Conservation (phyloP, 805 yeast genomes). For the Wickerhamiella allomyrinae region DNA sequence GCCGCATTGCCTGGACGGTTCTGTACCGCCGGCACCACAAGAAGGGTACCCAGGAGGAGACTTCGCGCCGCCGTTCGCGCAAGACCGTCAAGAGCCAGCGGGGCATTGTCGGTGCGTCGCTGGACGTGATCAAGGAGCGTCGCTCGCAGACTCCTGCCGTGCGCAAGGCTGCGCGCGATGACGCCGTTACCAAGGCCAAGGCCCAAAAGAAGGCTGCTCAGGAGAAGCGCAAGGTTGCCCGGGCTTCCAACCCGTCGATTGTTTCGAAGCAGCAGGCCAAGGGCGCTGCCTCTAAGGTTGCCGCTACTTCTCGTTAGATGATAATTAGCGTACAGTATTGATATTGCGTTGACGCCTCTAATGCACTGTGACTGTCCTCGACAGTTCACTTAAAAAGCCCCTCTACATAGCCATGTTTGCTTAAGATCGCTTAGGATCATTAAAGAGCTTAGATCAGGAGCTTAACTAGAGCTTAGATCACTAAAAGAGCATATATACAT, state of each 20-base stretch:
- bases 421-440: too few relatives aligned
- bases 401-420: too few relatives aligned
- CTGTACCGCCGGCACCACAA: conserved; percentile 99
- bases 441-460: too few relatives aligned
- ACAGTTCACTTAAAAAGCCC: too few relatives aligned
- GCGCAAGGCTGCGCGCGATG: conserved; percentile 95
- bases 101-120: conserved; percentile 98
- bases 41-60: conserved; percentile 99
- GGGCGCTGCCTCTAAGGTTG: conserved; percentile 97
- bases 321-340: not conserved
- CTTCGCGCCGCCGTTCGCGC: conserved; percentile 91
- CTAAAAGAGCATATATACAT: too few relatives aligned
- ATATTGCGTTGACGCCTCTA: not conserved
- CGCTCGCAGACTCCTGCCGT: conserved; percentile 91
- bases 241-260: conserved; percentile 49
- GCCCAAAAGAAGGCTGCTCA: conserved; percentile 64
- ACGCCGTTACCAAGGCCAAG: conserved; percentile 47
- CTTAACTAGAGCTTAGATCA: too few relatives aligned
- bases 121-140: conserved; percentile 96
- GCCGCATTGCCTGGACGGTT: conserved; percentile 99
- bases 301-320: conserved; percentile 87
- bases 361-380: not conserved
- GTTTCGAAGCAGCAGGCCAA: conserved; percentile 92
- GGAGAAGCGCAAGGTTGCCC: conserved; percentile 89
- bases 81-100: conserved; percentile 97